Percentiles rank a stretch among this genome's conserved stretches.
phyloP scores from a whole-genome alignment of 2,329 filamentous ascomycete species.

The Passalora sequoiae region DNA sequence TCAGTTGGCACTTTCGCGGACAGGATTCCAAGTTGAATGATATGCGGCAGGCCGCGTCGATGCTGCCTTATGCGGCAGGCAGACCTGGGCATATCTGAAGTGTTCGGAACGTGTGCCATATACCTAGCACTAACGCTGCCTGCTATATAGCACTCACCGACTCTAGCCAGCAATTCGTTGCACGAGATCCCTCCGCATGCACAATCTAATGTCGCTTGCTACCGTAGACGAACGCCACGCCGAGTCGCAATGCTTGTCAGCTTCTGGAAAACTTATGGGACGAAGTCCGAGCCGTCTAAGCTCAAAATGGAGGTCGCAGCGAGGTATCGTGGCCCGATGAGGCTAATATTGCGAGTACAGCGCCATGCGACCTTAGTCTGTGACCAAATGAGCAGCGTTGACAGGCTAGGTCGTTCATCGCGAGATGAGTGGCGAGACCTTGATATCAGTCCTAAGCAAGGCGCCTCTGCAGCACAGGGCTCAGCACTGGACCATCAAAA shows the following conservation, averaged over 20 bases:
- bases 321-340: background rate
- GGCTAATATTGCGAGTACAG: background rate
- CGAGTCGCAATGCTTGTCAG: background rate
- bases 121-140: too few species aligned
- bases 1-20: too few species aligned
- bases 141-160: too few species aligned
- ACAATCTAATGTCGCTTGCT: background rate
- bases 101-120: too few species aligned
- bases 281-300: constrained; percentile 2
- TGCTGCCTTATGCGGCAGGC: too few species aligned
- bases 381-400: constrained; percentile 1
- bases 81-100: too few species aligned
- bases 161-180: too few species aligned
- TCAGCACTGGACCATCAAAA: background rate
- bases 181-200: background rate
- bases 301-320: background rate
- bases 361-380: background rate
- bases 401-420: constrained; percentile 1
- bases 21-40: too few species aligned
- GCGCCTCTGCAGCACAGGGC: constrained; percentile 3
- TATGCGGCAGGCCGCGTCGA: too few species aligned
- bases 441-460: constrained; percentile 6
- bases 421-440: constrained; percentile 5
- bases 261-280: background rate
- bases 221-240: background rate